Conservation (phyloP, 345 rosid genomes). For the Syzygium oleosum region DNA sequence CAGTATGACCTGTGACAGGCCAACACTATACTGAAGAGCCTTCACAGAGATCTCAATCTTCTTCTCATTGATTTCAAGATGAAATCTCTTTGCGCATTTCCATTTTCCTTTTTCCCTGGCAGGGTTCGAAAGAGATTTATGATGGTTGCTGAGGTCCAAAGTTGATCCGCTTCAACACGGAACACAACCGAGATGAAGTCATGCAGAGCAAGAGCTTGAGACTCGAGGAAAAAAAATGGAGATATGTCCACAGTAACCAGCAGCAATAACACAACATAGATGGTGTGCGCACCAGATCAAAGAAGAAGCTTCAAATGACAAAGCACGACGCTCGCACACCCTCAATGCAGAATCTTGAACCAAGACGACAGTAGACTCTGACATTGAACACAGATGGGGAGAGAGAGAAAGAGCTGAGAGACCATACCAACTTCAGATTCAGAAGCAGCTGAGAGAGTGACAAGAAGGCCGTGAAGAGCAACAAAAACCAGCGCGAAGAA, state of each 20-base stretch:
- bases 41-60: background rate
- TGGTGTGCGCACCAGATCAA: background rate
- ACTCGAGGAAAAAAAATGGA: background rate
- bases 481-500: background rate
- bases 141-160: background rate
- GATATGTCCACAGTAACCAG: background rate
- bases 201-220: background rate
- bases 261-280: background rate
- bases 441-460: slow-evolving; percentile 8
- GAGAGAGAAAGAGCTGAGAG: background rate
- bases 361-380: background rate
- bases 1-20: background rate
- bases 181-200: background rate
- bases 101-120: background rate
- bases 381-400: background rate
- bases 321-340: background rate
- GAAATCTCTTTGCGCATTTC: background rate
- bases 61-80: background rate
- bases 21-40: background rate
- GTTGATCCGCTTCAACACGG: background rate
- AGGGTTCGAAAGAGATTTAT: background rate
- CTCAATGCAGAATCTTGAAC: background rate
- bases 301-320: background rate
- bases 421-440: slow-evolving; percentile 24
- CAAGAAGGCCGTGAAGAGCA: background rate